Percentiles rank a stretch among this genome's conserved stretches.
Evolutionary conservation across 139 green algal genomes (phyloP).

Genomic region (Yamagishiella unicocca): DNA sequence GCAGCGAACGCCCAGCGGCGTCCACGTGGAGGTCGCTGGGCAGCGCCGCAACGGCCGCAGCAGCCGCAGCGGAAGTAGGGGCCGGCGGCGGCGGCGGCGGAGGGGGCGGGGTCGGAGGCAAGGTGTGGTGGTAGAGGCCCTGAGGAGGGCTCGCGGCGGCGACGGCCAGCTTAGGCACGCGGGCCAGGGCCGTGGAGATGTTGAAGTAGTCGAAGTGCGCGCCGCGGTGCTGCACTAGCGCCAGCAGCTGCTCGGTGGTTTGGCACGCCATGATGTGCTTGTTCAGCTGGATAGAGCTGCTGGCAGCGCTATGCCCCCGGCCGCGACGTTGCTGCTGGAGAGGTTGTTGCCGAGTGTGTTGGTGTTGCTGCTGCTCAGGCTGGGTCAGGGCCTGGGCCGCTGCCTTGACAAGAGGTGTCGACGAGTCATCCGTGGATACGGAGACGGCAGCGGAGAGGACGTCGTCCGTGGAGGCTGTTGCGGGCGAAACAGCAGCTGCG

Average conservation of each 20-base stretch:
- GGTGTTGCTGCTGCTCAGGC: not conserved
- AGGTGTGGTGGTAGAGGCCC: not conserved
- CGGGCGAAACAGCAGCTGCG: not conserved
- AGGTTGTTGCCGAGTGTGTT: not conserved
- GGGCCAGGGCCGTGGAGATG: constrained; percentile 75
- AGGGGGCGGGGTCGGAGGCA: not conserved
- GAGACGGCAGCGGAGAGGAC: not conserved
- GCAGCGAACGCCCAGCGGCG: constrained; percentile 47
- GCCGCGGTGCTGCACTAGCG: constrained; percentile 61
- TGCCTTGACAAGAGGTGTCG: not conserved
- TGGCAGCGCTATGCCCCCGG: not conserved
- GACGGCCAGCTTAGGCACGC: constrained; percentile 74
- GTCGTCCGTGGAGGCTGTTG: not conserved
- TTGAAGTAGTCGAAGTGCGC: constrained; percentile 79
- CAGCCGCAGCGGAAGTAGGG: not conserved
- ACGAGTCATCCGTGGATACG: not conserved
- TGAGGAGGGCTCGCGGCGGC: not conserved
- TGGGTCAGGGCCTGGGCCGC: not conserved
- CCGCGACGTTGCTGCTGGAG: not conserved
- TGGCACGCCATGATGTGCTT: constrained; percentile 60
- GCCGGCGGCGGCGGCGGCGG: not conserved
- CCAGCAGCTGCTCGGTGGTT: constrained; percentile 60
- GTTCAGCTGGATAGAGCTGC: constrained; percentile 53
- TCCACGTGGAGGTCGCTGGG: constrained; percentile 55
- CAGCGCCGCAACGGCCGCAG: not conserved